Conservation (phyloP, 202 grass and related monocot genomes). For the Setaria viridis region DNA sequence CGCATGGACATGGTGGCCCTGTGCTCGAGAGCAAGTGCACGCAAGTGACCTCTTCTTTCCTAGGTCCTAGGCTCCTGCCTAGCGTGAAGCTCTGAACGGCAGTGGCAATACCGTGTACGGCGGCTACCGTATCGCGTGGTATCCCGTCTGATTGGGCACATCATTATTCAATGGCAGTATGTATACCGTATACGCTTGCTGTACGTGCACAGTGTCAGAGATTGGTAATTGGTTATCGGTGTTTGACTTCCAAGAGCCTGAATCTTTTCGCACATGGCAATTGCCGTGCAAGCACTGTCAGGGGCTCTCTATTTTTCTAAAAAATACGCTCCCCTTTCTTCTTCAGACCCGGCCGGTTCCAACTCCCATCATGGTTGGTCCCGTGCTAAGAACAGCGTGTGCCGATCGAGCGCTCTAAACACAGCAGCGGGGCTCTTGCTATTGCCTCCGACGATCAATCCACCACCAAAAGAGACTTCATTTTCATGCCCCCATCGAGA, state of each 20-base stretch:
- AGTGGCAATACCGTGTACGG: background rate
- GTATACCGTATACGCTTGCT: background rate
- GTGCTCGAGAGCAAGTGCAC: background rate
- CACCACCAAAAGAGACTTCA: background rate
- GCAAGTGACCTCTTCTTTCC: background rate
- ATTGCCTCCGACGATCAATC: background rate
- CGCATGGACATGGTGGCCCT: slow-evolving; percentile 14
- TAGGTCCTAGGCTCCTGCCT: background rate
- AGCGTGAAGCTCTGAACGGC: slow-evolving; percentile 15
- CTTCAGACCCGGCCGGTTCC: background rate
- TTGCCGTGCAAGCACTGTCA: background rate
- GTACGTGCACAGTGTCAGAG: no score
- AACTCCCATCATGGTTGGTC: background rate
- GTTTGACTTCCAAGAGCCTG: background rate
- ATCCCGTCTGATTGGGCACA: background rate
- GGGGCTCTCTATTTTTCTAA: background rate
- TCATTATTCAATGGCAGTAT: no score
- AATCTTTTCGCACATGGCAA: background rate
- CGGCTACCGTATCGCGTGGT: background rate
- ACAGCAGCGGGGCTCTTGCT: background rate
- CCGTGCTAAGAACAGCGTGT: background rate
- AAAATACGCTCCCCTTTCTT: background rate
- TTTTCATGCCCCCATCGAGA: background rate
- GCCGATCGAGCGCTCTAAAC: background rate
- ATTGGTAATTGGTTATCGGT: background rate